These are phyloP conservation scores for Annulohypoxylon moriforme DNA, from an alignment of 495 filamentous ascomycete genomes.

Conservation along the genomic window DNA sequence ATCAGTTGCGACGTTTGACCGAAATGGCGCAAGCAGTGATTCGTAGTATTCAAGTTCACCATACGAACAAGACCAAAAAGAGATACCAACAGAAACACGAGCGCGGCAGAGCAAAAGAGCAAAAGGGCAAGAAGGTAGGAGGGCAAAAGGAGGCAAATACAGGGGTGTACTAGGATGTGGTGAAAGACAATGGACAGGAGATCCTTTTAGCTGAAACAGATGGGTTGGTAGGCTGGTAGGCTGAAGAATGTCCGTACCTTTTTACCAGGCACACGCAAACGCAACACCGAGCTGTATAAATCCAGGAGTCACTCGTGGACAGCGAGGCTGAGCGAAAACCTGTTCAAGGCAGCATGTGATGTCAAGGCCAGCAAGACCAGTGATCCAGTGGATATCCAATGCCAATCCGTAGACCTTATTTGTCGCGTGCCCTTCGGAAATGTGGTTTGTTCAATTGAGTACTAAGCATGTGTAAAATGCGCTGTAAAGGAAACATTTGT, in stretches of 20 bases:
- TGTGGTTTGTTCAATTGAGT: slow-evolving; percentile 10
- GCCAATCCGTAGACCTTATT: slow-evolving; percentile 28
- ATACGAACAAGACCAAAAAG: slow-evolving; percentile 32
- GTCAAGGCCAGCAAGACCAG: slow-evolving; percentile 2
- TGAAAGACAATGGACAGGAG: slow-evolving; percentile 22
- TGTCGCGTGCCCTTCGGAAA: slow-evolving; percentile 29
- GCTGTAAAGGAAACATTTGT: slow-evolving; percentile 15
- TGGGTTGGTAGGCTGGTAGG: slow-evolving; percentile 17
- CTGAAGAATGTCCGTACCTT: slow-evolving; percentile 37
- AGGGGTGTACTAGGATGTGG: slow-evolving; percentile 17
- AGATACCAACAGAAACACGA: slow-evolving; percentile 33
- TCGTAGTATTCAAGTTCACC: slow-evolving; percentile 23
- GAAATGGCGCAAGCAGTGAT: slow-evolving; percentile 29
- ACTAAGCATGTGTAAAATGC: slow-evolving; percentile 27
- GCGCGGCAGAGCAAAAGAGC: slow-evolving; percentile 30
- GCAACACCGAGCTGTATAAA: slow-evolving; percentile 14
- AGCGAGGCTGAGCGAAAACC: slow-evolving; percentile 37
- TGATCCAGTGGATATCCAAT: slow-evolving; percentile 33
- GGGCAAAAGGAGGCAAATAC: slow-evolving; percentile 2
- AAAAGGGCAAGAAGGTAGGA: background rate
- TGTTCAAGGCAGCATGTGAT: slow-evolving; percentile 34
- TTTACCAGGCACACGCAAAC: slow-evolving; percentile 31
- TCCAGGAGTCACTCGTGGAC: slow-evolving; percentile 35
- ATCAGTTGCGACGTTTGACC: slow-evolving; percentile 26
- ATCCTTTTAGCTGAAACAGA: slow-evolving; percentile 37